phyloP scores from a whole-genome alignment of 805 yeast genomes.

The Barnettozyma pratensis region DNA sequence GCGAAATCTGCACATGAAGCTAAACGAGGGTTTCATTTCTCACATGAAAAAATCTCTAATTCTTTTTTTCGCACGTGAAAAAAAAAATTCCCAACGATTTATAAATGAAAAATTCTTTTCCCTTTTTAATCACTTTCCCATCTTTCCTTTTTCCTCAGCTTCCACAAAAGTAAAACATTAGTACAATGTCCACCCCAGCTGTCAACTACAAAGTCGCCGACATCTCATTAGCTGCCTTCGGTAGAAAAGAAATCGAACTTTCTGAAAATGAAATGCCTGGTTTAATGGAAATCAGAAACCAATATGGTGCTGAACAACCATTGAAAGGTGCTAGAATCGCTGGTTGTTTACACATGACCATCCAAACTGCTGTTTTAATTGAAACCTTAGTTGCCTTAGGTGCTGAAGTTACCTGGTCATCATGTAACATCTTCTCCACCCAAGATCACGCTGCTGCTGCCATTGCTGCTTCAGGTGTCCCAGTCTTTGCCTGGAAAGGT shows the following conservation, averaged over 20 bases:
- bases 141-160: not conserved
- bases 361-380: slow-evolving; percentile 97
- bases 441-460: slow-evolving; percentile 99
- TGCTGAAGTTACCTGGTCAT: slow-evolving; percentile 99
- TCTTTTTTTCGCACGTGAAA: too few species aligned
- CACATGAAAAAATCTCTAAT: too few species aligned
- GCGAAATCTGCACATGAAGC: too few species aligned
- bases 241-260: slow-evolving; percentile 98
- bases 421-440: slow-evolving; percentile 98
- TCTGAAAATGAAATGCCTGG: slow-evolving; percentile 99
- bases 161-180: not conserved
- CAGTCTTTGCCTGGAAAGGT: slow-evolving; percentile 99
- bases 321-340: slow-evolving; percentile 98
- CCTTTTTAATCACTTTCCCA: not conserved
- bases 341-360: slow-evolving; percentile 99
- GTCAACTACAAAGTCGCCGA: slow-evolving; percentile 93
- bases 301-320: slow-evolving; percentile 89
- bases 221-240: slow-evolving; percentile 97
- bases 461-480: slow-evolving; percentile 98
- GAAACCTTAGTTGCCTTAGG: slow-evolving; percentile 97
- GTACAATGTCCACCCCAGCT: slow-evolving; percentile 52
- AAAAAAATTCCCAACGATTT: too few species aligned
- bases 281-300: slow-evolving; percentile 93
- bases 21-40: too few species aligned
- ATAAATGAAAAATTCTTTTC: too few species aligned